Evolutionary conservation across 176 grass and related monocot species (phyloP), one percentile per base, ranked within the genome.

Genomic region (Dactylis glomerata): DNA sequence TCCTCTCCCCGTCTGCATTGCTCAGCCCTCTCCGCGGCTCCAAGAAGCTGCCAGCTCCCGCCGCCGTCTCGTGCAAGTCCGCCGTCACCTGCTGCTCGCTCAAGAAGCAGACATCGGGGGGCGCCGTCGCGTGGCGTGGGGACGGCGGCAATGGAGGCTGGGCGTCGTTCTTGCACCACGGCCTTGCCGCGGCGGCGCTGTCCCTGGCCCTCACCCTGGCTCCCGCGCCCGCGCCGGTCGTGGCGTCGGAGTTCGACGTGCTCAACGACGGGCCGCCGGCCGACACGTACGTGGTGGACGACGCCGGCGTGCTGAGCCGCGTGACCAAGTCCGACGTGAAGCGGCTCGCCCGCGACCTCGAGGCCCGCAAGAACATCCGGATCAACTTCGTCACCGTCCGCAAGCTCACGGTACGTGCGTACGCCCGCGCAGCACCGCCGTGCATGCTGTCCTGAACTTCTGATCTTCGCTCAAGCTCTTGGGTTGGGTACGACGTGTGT

Each of bases 311-410:
- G 51, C 91, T 98, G 8, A 98, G 89, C 89, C 96, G 96, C 10
- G 96, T 98, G 55, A 98, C 96, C 45, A 98, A 95, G 86, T 95
- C 93, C 46, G 93, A 98, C 80, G 69, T 98, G 0, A 98, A 94
- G 81, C 85, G 74, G 31, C 77, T 98, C 17, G 56, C 90, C 63
- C 90, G 93, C 47, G 96, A 98, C 83, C 85, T 98, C 58, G 93
- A 95, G 69, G 64, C 81, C 5, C 91, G 91, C 83, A 95, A 98
- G 93, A 95, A 95, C 76, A 72, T 98, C 83, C 83, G 83, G 59
- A 90, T 98, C 78, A 92, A 98, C 79, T 98, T 95, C 61, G 85
- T 98, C 86, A 98, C 96, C 44, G 86, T 98, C 58, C 91, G 96
- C 61, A 98, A 98, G 82, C 91, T 98, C 50, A 98, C 96, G 68